Base-by-base conservation (phyloP, 768 basidiomycete genomes). In the Tylopilus plumbeoviolaceoides region DNA sequence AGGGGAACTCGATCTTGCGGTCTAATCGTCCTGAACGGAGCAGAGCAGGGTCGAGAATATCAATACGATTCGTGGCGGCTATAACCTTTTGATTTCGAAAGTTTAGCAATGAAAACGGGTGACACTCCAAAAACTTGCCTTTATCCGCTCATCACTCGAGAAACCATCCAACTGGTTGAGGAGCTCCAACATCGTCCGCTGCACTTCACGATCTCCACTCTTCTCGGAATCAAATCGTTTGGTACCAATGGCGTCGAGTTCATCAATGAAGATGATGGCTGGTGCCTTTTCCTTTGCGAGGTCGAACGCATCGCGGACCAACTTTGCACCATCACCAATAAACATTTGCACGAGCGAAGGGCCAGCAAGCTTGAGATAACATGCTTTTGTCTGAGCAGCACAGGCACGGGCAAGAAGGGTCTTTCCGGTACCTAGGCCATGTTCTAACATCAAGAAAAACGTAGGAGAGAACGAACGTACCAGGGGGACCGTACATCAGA, bases 331-430 rank as follows among this genome's bases (percentile, higher is more conserved):
- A 70, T 98, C 97, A 72, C 97, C 97, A 60, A 99, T 99, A 71
- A 95, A 99, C 97, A 98, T 99, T 72, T 99, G 97, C 12, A 99
- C 97, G 48, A 99, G 81, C 47, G 95, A 95, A 23, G 97, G 95
- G 18, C 93, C 97, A 33, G 97, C 97, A 25, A 99, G 83, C 71
- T 99, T 98, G 59, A 99, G 81, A 70, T 95, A 99, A 70, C 95
- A 98, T 8, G 97, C 97, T 59, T 95, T 90, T 43, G 97, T 98
- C 62, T 95, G 94, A 2, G 95, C 95, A 5, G 97, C 97, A 71
- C 97, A 98, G 40, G 97, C 97, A 70, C 97, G 85, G 35, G 97
- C 97, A 48, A 99, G 83, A 7, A 99, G 80, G 3, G 97, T 99
- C 77, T 99, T 99, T 51, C 97, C 97, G 41, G 97, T 98, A 60